Base-by-base conservation (phyloP, 129 eudicot genomes). In the Cynara cardunculus region DNA sequence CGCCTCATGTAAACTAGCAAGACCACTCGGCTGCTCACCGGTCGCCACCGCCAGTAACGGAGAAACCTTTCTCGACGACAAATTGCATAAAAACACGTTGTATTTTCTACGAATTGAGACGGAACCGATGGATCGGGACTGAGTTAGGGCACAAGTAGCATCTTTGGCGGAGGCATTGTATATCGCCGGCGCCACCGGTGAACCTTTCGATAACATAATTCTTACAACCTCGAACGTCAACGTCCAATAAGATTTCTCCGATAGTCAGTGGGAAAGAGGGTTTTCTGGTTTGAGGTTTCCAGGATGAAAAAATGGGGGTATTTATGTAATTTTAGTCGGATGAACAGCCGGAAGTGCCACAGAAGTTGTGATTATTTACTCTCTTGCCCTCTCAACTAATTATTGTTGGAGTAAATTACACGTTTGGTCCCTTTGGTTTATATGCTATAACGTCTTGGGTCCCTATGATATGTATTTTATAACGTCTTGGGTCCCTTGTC, bases 41-140 rank as follows among this genome's bases (percentile, higher is more conserved):
- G 77, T 56, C 12, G 69, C 69, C 31, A 75, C 81, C 56, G 83
- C 74, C 16, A 69, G 35, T 18, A 87, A 84, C 80, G 84, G 74
- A 78, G 49, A 32, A 76, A 31, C 46, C 9, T 25, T 64, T 69
- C 31, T 76, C 71, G 49, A 4, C 31, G 56, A 62, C 7, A 31
- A 76, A 28, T 21, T 46, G 74, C 85, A 72, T 11, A 26, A 28
- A 11, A 41, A 53, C 32, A 41, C 66, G 72, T 73, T 67, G 74
- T n/a, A 2, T 28, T 32, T 68, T 25, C 80, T 66, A 16, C 74
- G 83, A 66, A 73, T 74, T 37, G 77, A 65, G 66, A 73, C 24
- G 70, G 81, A 37, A 19, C 25, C n/a, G n/a, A 79, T 35, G 14
- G 84, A 73, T 7, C 85, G 82, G 75, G 46, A 81, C 11, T 81